These are phyloP conservation scores for Talaromyces ruber DNA, from an alignment of 495 filamentous ascomycete genomes.

Conservation along the genomic window DNA sequence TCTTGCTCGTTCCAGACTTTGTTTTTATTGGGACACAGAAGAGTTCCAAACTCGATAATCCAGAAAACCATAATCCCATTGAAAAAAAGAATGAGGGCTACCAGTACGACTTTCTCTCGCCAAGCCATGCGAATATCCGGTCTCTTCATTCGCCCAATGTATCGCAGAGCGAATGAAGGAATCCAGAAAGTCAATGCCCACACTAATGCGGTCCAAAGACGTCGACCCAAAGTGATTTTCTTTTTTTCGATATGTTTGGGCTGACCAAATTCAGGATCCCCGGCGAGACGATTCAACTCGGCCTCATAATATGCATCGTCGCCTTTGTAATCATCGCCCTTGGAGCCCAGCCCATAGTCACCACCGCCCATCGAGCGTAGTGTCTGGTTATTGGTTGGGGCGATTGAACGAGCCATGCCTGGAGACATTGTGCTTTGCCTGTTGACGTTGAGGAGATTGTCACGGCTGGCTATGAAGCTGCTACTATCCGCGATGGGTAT, in stretches of 20 bases:
- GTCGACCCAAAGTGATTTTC: conserved; percentile 52
- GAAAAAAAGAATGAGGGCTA: conserved; percentile 69
- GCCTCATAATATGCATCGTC: conserved; percentile 56
- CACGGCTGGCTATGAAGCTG: conserved; percentile 57
- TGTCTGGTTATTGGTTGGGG: conserved; percentile 62
- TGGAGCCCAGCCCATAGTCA: conserved; percentile 79
- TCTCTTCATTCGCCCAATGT: conserved; percentile 89
- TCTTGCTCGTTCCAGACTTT: conserved; percentile 79
- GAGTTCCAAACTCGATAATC: conserved; percentile 75
- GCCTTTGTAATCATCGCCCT: conserved; percentile 73
- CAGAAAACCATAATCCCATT: conserved; percentile 86
- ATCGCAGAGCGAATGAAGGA: conserved; percentile 73
- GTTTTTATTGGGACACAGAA: conserved; percentile 86
- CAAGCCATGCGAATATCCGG: conserved; percentile 96
- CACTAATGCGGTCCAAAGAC: conserved; percentile 69
- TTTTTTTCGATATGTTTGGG: conserved; percentile 68
- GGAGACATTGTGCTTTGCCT: conserved; percentile 41
- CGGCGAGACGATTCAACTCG: conserved; percentile 26
- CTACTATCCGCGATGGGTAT: conserved; percentile 51
- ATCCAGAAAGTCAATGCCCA: conserved; percentile 94
- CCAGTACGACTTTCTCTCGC: conserved; percentile 86
- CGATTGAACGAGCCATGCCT: conserved; percentile 58
- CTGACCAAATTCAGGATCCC: conserved; percentile 61
- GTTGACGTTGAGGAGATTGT: conserved; percentile 60
- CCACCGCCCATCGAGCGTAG: conserved; percentile 39